These are phyloP conservation scores for Globisporangium orthogonon DNA, from an alignment of 352 stramenopile genomes.

Conservation along the genomic window DNA sequence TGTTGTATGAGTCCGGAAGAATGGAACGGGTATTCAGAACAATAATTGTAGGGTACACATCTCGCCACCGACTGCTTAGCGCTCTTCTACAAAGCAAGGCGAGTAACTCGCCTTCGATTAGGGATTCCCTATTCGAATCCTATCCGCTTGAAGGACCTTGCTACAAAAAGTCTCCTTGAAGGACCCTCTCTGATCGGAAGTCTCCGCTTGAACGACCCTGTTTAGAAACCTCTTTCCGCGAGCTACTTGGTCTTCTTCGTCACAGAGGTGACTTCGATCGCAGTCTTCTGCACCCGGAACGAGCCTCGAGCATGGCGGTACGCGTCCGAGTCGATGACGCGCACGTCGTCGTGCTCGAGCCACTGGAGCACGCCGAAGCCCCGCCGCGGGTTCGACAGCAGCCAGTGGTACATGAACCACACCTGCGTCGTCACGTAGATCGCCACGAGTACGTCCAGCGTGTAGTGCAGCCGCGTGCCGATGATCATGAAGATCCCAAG, in stretches of 20 bases:
- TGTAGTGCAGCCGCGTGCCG: conserved; percentile 83
- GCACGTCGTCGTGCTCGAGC: conserved; percentile 75
- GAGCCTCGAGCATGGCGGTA: conserved; percentile 64
- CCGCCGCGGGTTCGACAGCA: conserved; percentile 15
- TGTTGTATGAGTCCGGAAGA: no score
- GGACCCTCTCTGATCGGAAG: no score
- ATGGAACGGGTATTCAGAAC: no score
- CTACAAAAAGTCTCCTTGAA: no score
- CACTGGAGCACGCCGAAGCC: conserved; percentile 65
- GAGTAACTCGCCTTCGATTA: no score
- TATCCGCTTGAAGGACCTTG: no score
- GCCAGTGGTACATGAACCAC: conserved; percentile 85
- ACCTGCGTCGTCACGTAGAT: conserved; percentile 84
- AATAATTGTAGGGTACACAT: no score
- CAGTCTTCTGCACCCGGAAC: conserved; percentile 18
- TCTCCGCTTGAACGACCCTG: no score
- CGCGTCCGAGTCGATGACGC: conserved; percentile 67
- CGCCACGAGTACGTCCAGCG: conserved; percentile 81
- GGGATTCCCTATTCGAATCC: no score
- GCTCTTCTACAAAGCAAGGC: no score
- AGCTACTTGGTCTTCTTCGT: conserved; percentile 1
- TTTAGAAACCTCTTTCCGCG: no score
- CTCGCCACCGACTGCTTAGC: no score
- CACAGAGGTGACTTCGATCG: neutral
- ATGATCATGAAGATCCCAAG: conserved; percentile 81